Evolutionary conservation across 352 stramenopile species (phyloP).

Genomic region (Bremia lactucae): DNA sequence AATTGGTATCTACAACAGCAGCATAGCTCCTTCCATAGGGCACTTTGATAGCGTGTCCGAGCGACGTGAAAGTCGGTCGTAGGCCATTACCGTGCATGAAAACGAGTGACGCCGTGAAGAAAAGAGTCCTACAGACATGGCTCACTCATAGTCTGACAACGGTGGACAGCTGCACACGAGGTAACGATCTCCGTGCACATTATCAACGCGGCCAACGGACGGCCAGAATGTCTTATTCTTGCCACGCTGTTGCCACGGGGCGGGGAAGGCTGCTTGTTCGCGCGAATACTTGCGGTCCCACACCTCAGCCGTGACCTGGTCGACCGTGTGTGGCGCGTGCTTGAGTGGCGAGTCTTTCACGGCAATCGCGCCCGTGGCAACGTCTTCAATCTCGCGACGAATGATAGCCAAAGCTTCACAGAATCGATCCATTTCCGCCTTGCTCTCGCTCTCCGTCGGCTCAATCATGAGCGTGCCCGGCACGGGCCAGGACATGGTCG

Average conservation of each 20-base stretch:
- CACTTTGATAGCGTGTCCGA: too few species aligned
- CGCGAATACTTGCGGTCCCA: slow-evolving; percentile 94
- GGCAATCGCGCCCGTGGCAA: slow-evolving; percentile 87
- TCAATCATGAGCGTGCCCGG: slow-evolving; percentile 98
- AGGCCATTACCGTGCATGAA: too few species aligned
- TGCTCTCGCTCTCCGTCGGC: slow-evolving; percentile 97
- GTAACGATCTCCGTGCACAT: slow-evolving; percentile 98
- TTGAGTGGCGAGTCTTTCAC: slow-evolving; percentile 91
- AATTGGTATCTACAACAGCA: too few species aligned
- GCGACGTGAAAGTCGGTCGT: too few species aligned
- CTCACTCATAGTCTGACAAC: slow-evolving; percentile 88
- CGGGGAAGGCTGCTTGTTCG: slow-evolving; percentile 91
- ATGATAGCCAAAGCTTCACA: slow-evolving; percentile 94
- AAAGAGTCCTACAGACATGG: too few species aligned
- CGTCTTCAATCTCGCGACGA: slow-evolving; percentile 95
- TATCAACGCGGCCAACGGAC: slow-evolving; percentile 93
- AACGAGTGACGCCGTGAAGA: too few species aligned
- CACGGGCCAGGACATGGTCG: slow-evolving; percentile 99
- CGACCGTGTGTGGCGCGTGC: slow-evolving; percentile 95
- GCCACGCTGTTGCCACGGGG: slow-evolving; percentile 86
- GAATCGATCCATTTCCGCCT: slow-evolving; percentile 96
- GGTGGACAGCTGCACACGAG: slow-evolving; percentile 96
- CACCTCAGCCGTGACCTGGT: slow-evolving; percentile 84
- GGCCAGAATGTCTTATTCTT: slow-evolving; percentile 98
- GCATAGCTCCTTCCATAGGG: too few species aligned